A percentile compares a stretch with the other conserved stretches of the same genome.
Conservation (phyloP, 2,329 filamentous ascomycete genomes). For the Septoria petroselini region DNA sequence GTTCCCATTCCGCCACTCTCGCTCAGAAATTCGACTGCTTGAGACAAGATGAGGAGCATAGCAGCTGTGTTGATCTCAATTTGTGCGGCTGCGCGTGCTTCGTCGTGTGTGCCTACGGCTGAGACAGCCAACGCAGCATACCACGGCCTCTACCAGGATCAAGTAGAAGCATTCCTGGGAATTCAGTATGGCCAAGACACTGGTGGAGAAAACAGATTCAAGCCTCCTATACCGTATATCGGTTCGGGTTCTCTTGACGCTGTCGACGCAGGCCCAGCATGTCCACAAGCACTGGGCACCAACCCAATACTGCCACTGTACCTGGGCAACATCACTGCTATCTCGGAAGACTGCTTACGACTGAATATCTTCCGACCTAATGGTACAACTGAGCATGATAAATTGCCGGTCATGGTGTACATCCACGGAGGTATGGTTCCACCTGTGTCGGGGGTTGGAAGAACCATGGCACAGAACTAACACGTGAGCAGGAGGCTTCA, state of each 20-base stretch:
- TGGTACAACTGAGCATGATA: constrained; percentile 26
- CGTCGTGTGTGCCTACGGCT: constrained; percentile 8
- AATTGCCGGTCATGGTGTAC: constrained; percentile 41
- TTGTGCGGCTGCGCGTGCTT: neutral
- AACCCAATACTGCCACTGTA: constrained; percentile 9
- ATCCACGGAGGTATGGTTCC: constrained; percentile 27
- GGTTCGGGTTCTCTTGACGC: constrained; percentile 32
- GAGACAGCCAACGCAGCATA: constrained; percentile 27
- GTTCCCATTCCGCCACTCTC: too few relatives aligned
- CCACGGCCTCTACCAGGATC: constrained; percentile 26
- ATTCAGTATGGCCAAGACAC: constrained; percentile 38
- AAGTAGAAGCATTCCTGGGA: constrained; percentile 37
- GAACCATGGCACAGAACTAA: neutral
- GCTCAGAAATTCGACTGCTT: too few relatives aligned
- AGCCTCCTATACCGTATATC: constrained; percentile 31
- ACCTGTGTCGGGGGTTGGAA: neutral
- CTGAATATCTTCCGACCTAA: constrained; percentile 30
- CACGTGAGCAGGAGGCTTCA: constrained; percentile 17
- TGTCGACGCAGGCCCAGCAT: constrained; percentile 34
- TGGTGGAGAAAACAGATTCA: constrained; percentile 34
- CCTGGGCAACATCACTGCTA: constrained; percentile 18
- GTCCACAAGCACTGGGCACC: constrained; percentile 27
- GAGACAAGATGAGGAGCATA: neutral
- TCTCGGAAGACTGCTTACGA: constrained; percentile 35
- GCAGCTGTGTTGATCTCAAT: neutral